Conservation (phyloP, 306 rosid genomes). For the Vicia sativa region DNA sequence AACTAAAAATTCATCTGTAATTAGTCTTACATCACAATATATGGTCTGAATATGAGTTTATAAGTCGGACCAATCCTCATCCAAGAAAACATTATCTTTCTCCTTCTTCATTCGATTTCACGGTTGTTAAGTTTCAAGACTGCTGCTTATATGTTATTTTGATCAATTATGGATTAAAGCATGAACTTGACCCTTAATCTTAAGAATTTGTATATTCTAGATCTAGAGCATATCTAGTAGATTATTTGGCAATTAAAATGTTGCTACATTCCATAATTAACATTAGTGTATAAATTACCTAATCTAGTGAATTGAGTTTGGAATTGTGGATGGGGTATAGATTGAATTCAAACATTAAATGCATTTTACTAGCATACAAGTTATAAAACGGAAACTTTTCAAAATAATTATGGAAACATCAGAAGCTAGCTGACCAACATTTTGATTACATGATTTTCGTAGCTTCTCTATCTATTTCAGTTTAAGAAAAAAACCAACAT, state of each 20-base stretch:
- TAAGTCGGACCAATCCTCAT: no score
- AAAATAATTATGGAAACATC: conserved; percentile 2
- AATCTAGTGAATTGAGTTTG: not conserved
- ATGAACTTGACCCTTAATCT: not conserved
- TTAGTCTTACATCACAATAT: no score
- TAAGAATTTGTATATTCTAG: not conserved
- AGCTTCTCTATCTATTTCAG: not conserved
- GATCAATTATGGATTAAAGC: not conserved
- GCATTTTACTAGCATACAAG: conserved; percentile 5
- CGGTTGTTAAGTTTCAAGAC: conserved; percentile 6
- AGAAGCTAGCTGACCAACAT: conserved; percentile 6
- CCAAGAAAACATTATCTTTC: no score
- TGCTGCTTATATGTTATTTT: conserved; percentile 15
- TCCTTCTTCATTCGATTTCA: conserved; percentile 5
- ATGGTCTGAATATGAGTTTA: no score
- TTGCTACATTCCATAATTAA: conserved; percentile 5
- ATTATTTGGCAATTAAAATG: conserved; percentile 12
- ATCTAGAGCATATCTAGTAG: conserved; percentile 9
- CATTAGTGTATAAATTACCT: conserved; percentile 15
- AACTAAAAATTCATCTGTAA: no score
- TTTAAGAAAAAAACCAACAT: not conserved
- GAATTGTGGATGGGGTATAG: not conserved
- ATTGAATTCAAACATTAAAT: conserved; percentile 12
- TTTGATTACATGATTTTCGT: not conserved
- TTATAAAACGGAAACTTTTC: conserved; percentile 6